These are phyloP conservation scores for Tulasnella sp. DNA, from an alignment of 768 basidiomycete genomes.

Conservation along the genomic window DNA sequence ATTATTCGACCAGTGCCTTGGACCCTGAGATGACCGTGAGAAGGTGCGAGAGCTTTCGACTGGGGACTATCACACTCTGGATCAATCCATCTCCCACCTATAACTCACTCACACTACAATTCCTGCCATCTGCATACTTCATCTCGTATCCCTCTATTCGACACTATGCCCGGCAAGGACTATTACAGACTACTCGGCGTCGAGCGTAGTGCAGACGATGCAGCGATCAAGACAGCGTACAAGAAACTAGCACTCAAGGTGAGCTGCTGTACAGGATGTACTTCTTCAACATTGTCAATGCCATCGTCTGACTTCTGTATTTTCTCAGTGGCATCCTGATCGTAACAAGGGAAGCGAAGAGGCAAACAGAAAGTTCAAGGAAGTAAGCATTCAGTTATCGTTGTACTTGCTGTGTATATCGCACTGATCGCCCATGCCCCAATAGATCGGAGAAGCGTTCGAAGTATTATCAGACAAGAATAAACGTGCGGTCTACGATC, in stretches of 20 bases:
- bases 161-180: conserved; percentile 42
- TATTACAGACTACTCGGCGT: conserved; percentile 83
- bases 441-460: conserved; percentile 84
- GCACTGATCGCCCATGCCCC: neutral
- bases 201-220: conserved; percentile 50
- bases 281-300: neutral
- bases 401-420: neutral
- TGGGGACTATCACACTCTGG: no score
- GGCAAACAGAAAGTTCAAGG: conserved; percentile 83
- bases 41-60: no score
- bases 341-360: conserved; percentile 70
- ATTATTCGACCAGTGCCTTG: no score
- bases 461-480: conserved; percentile 85
- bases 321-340: conserved; percentile 89
- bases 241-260: conserved; percentile 64
- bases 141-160: neutral
- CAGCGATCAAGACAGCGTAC: conserved; percentile 90
- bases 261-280: conserved; percentile 18
- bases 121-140: neutral
- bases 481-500: conserved; percentile 79
- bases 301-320: neutral
- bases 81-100: no score
- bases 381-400: conserved; percentile 37
- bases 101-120: neutral
- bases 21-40: no score